These are phyloP conservation scores for Hyphopichia homilentoma DNA, from an alignment of 805 yeast genomes.

Conservation along the genomic window DNA sequence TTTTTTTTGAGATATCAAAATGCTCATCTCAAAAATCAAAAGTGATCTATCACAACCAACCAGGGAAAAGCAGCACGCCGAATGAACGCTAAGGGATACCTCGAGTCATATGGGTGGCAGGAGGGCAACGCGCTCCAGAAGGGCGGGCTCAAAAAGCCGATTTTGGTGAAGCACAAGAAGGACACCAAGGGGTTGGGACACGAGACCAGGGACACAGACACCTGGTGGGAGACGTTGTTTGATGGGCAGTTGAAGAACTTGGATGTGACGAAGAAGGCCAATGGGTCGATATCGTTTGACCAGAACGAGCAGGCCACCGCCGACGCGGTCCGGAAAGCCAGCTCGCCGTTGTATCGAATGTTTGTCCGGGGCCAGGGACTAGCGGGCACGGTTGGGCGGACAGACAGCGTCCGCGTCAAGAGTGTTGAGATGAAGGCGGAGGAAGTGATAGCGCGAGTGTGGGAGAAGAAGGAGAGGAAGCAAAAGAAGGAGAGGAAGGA, in stretches of 20 bases:
- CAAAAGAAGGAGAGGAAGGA: constrained; percentile 18
- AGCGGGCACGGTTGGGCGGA: constrained; percentile 63
- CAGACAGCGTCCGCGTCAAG: constrained; percentile 23
- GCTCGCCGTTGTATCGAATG: constrained; percentile 76
- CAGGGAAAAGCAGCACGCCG: no score
- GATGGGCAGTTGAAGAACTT: constrained; percentile 86
- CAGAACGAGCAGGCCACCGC: constrained; percentile 49
- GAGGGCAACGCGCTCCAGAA: constrained; percentile 81
- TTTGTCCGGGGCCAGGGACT: constrained; percentile 87
- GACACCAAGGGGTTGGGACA: constrained; percentile 91
- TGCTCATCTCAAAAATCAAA: no score
- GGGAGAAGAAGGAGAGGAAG: constrained; percentile 14
- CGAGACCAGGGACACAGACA: constrained; percentile 69
- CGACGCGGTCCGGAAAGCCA: constrained; percentile 44
- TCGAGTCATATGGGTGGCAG: constrained; percentile 82
- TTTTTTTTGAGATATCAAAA: no score
- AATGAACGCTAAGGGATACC: constrained; percentile 76
- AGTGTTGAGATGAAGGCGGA: constrained; percentile 12
- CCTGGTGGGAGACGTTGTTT: constrained; percentile 97
- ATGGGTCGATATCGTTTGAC: constrained; percentile 45
- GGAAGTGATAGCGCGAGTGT: constrained; percentile 8
- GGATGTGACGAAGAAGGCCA: constrained; percentile 44
- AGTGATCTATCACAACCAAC: no score
- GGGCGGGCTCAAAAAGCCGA: constrained; percentile 83
- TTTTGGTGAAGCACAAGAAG: constrained; percentile 83